Evolutionary conservation across 495 filamentous ascomycete genomes (phyloP), one percentile per base, ranked within the genome.

Genomic region (Durotheca rogersii): DNA sequence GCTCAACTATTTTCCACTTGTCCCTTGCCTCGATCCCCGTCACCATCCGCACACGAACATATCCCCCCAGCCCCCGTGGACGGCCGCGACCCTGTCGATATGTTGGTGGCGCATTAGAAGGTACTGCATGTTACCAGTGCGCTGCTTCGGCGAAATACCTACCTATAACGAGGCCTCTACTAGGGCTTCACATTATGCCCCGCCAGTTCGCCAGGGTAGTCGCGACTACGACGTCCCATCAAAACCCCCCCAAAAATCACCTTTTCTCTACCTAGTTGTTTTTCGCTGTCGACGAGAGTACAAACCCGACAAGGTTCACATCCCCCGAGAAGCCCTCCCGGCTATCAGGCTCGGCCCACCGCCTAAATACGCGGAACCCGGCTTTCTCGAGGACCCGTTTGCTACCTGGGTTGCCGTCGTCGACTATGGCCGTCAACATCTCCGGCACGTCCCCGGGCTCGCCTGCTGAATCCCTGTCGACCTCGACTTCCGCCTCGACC

Each of bases 301-400:
- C 30, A 31, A 52, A 56, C 10, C 42, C 56, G 21, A 48, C 16
- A 20, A 62, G 33, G 33, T 7, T 15, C 3, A 36, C 41, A 1
- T 35, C 18, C 3, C 2, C 37, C 14, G 30, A 14, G 32, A 31
- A 17, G 9, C 47, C 49, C 6, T 25, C 36, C 0, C 53, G 48
- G 27, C 2, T 30, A 43, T 68, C 61, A 11, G 54, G 56, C 33
- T 68, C 67, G 16, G 11, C 31, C 56, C 57, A 66, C 2, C 41
- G 44, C 16, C 57, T 53, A 23, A 63, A 68, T n/a, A 52, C 39
- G 38, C 57, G 48, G 47, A 72, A 72, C 0, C 70, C 70, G 30
- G 33, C 32, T 47, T 70, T 72, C 35, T 62, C 35, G 4, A 71
- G 47, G 6, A 72, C 70, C 31, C 38, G 66, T 23, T 58, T 60